A percentile compares a stretch with the other conserved stretches of the same genome.
Evolutionary conservation across 352 stramenopile genomes (phyloP).

Genomic region (Phytopythium delawarense): DNA sequence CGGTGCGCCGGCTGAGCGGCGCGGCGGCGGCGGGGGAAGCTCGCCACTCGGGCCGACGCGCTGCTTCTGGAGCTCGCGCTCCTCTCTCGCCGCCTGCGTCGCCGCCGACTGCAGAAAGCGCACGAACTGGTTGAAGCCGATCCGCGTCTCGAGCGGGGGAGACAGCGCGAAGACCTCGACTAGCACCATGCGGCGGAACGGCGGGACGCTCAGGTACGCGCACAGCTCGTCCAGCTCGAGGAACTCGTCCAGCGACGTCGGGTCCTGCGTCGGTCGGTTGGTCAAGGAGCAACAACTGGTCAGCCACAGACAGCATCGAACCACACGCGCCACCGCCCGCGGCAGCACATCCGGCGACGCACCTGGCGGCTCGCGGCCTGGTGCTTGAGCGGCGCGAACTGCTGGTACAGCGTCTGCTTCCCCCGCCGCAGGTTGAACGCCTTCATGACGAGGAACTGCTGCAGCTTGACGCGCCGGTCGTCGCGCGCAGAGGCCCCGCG

Average conservation of each 20-base stretch:
- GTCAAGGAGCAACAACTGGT: background rate
- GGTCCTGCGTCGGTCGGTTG: background rate
- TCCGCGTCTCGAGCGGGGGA: conserved; percentile 17
- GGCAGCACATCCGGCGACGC: background rate
- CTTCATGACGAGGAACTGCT: conserved; percentile 78
- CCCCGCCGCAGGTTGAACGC: conserved; percentile 73
- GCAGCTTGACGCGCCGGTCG: conserved; percentile 54
- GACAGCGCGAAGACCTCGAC: conserved; percentile 46
- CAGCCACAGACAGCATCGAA: background rate
- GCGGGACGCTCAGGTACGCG: conserved; percentile 61
- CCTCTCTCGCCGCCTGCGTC: conserved; percentile 39
- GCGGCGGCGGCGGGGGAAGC: conserved; percentile 20
- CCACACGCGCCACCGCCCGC: no score
- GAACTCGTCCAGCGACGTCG: conserved; percentile 16
- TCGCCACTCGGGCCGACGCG: background rate
- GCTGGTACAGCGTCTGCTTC: conserved; percentile 56
- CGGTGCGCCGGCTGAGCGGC: background rate
- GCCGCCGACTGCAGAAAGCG: conserved; percentile 60
- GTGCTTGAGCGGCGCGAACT: conserved; percentile 53
- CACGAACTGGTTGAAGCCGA: conserved; percentile 61
- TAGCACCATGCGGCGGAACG: conserved; percentile 55
- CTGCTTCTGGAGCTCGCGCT: conserved; percentile 23
- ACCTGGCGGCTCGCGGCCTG: conserved; percentile 2
- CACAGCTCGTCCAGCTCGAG: conserved; percentile 64
- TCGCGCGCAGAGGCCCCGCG: conserved; percentile 9